A percentile compares a stretch with the other conserved stretches of the same genome.
These are phyloP conservation scores for Diaporthe citrichinensis DNA, from an alignment of 2,329 filamentous ascomycete genomes.

Conservation along the genomic window DNA sequence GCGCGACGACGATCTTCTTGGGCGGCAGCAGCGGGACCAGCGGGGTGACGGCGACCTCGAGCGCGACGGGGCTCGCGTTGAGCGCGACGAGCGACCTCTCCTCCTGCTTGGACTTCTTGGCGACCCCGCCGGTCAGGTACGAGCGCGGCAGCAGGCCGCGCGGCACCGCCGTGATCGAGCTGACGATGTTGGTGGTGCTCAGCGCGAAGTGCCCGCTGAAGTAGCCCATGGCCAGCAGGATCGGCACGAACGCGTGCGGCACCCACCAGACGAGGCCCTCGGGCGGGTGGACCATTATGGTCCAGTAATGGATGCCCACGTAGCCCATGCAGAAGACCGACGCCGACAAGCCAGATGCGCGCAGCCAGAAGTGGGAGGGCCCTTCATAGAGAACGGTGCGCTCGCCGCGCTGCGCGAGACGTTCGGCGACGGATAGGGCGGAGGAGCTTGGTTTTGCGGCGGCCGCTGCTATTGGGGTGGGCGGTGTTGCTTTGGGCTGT, in stretches of 20 bases:
- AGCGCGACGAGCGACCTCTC: constrained; percentile 34
- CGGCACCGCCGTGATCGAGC: constrained; percentile 69
- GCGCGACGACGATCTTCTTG: constrained; percentile 58
- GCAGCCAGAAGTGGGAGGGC: constrained; percentile 74
- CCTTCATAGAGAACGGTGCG: constrained; percentile 75
- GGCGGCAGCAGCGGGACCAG: constrained; percentile 63
- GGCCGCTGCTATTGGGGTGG: neutral
- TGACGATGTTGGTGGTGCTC: constrained; percentile 71
- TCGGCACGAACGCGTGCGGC: constrained; percentile 67
- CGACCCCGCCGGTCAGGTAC: constrained; percentile 23
- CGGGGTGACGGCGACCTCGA: constrained; percentile 68
- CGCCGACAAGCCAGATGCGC: constrained; percentile 71
- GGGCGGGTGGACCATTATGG: constrained; percentile 63
- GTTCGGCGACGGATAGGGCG: constrained; percentile 61
- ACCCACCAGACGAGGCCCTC: constrained; percentile 70
- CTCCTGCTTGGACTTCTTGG: constrained; percentile 18
- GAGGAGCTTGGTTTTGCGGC: constrained; percentile 24
- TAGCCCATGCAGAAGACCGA: constrained; percentile 67
- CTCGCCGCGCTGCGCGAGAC: constrained; percentile 67
- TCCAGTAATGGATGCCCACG: constrained; percentile 64
- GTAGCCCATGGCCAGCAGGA: constrained; percentile 71
- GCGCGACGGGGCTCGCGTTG: constrained; percentile 53
- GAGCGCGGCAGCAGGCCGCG: constrained; percentile 41
- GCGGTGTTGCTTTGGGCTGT: neutral
- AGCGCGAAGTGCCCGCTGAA: constrained; percentile 73